Percentiles rank a stretch among this genome's conserved stretches.
Evolutionary conservation across 2,329 filamentous ascomycete genomes (phyloP).

Genomic region (Phoma sp.): DNA sequence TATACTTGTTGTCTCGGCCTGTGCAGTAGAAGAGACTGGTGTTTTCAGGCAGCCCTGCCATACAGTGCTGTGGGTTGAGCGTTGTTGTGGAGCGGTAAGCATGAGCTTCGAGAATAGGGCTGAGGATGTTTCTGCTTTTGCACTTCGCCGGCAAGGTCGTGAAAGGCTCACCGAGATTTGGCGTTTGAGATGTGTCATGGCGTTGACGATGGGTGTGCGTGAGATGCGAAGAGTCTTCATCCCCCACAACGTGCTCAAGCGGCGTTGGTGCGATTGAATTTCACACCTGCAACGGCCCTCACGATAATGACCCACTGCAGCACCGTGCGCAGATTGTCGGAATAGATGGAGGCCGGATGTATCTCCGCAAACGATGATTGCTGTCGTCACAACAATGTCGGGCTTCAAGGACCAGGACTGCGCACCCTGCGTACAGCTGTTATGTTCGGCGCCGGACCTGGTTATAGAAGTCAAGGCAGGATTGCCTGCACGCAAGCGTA

Average conservation of each 20-base stretch:
- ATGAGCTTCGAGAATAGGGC: neutral
- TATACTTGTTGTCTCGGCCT: neutral
- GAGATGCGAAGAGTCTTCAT: neutral
- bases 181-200: too few species aligned
- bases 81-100: neutral
- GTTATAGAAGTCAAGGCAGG: neutral
- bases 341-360: neutral
- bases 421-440: neutral
- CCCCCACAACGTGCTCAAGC: neutral
- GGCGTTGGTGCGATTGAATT: neutral
- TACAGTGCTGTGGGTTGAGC: neutral
- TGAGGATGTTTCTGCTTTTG: neutral
- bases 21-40: neutral
- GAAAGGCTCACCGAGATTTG: neutral
- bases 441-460: too few species aligned
- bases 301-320: neutral
- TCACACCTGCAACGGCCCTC: neutral
- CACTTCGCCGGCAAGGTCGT: neutral
- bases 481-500: neutral
- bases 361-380: neutral
- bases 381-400: constrained; percentile 1
- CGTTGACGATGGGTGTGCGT: too few species aligned
- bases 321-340: neutral
- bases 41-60: too few species aligned
- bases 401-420: neutral